phyloP scores from a whole-genome alignment of 2,329 filamentous ascomycete genomes.

The Aurifilum marmelostoma region DNA sequence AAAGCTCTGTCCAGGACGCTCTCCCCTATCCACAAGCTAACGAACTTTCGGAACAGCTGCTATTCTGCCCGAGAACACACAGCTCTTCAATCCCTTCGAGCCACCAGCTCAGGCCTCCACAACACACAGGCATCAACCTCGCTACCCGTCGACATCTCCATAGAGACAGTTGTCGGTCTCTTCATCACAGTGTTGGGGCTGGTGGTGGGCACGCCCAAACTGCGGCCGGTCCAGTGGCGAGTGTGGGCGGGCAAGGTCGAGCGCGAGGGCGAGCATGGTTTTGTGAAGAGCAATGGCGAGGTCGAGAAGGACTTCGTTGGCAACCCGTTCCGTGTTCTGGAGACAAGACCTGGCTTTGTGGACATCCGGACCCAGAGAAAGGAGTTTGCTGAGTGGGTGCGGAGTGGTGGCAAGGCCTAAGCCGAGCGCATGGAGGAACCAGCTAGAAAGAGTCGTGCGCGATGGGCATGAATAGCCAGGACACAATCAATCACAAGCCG shows the following conservation, averaged over 20 bases:
- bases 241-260: constrained; percentile 85
- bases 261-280: constrained; percentile 67
- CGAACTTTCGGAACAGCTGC: constrained; percentile 63
- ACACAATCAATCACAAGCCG: background rate
- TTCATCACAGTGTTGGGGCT: constrained; percentile 82
- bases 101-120: constrained; percentile 50
- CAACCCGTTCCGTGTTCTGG: constrained; percentile 79
- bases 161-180: constrained; percentile 83
- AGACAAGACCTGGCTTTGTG: constrained; percentile 82
- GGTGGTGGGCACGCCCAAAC: constrained; percentile 73
- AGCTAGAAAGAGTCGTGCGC: background rate
- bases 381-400: constrained; percentile 78
- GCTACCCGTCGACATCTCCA: constrained; percentile 82
- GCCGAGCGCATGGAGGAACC: background rate
- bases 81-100: constrained; percentile 64
- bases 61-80: constrained; percentile 97
- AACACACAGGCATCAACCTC: constrained; percentile 48
- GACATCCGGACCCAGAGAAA: constrained; percentile 82
- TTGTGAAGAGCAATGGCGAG: constrained; percentile 61
- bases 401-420: constrained; percentile 36
- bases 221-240: constrained; percentile 84
- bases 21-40: constrained; percentile 28
- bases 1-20: constrained; percentile 25
- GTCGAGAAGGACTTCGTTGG: constrained; percentile 71
- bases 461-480: background rate